phyloP scores from a whole-genome alignment of 352 stramenopile genomes.

The Globisporangium cystogenes region DNA sequence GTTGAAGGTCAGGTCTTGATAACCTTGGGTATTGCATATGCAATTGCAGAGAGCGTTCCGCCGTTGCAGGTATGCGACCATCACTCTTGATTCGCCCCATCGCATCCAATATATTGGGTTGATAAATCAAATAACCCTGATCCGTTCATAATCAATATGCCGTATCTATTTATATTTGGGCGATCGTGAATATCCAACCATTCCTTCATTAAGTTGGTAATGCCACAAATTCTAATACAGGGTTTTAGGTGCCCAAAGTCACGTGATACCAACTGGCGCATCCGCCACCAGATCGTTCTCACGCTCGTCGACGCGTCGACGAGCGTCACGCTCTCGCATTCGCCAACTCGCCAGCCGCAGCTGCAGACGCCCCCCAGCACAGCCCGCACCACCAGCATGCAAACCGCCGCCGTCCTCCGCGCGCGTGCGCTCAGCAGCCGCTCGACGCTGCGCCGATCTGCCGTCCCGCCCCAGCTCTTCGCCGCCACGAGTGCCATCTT shows the following conservation, averaged over 20 bases:
- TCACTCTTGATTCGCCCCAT: constrained; percentile 2
- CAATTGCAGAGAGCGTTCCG: constrained; percentile 19
- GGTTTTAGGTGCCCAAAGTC: neutral
- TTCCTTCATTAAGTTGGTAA: too few relatives aligned
- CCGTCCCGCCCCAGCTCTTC: neutral
- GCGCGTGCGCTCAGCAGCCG: too few relatives aligned
- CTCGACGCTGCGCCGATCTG: too few relatives aligned
- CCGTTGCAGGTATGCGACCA: constrained; percentile 50
- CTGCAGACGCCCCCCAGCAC: neutral
- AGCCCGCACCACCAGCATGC: constrained; percentile 5
- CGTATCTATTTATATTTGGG: too few relatives aligned
- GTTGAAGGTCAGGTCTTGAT: too few relatives aligned
- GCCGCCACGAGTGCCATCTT: neutral
- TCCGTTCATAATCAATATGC: too few relatives aligned
- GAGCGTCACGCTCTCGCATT: neutral
- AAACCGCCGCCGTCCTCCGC: neutral
- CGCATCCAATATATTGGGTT: neutral
- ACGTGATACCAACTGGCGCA: neutral
- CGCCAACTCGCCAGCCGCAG: neutral
- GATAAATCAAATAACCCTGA: too few relatives aligned
- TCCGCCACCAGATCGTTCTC: neutral
- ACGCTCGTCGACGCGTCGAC: neutral
- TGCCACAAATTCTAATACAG: neutral
- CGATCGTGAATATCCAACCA: too few relatives aligned
- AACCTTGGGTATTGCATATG: too few relatives aligned